These are phyloP conservation scores for Leccinum olivaceopallidum DNA, from an alignment of 768 basidiomycete species.

Conservation along the genomic window DNA sequence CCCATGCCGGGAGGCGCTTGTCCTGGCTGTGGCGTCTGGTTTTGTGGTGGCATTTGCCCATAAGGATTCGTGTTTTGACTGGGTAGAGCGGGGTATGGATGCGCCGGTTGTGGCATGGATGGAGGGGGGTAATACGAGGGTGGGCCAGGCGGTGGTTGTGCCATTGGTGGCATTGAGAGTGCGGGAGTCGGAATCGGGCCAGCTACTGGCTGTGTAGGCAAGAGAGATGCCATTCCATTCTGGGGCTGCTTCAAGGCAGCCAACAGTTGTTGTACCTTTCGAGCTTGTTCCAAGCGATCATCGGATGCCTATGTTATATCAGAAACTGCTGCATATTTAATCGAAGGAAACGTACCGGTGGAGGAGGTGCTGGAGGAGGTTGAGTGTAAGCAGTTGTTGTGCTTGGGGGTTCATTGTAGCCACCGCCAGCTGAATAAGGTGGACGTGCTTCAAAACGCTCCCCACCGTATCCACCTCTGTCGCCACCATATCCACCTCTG, in stretches of 20 bases:
- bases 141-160: slow-evolving; percentile 30
- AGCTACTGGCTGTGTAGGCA: slow-evolving; percentile 31
- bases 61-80: slow-evolving; percentile 26
- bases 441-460: slow-evolving; percentile 46
- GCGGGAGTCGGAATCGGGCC: slow-evolving; percentile 37
- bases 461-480: slow-evolving; percentile 44
- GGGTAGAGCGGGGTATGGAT: slow-evolving; percentile 26
- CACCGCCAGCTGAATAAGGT: slow-evolving; percentile 29
- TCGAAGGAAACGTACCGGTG: slow-evolving; percentile 32
- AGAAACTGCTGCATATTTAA: background rate
- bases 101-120: slow-evolving; percentile 30
- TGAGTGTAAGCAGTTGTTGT: slow-evolving; percentile 27
- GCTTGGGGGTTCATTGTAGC: slow-evolving; percentile 29
- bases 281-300: slow-evolving; percentile 85
- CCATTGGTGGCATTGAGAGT: slow-evolving; percentile 37
- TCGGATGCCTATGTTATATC: slow-evolving; percentile 38
- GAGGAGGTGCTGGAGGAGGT: slow-evolving; percentile 19
- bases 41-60: slow-evolving; percentile 31
- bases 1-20: slow-evolving; percentile 38
- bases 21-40: slow-evolving; percentile 31
- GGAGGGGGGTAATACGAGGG: slow-evolving; percentile 46
- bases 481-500: slow-evolving; percentile 41
- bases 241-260: slow-evolving; percentile 79
- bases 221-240: slow-evolving; percentile 26
- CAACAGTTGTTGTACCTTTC: slow-evolving; percentile 80